A percentile compares a stretch with the other conserved stretches of the same genome.
phyloP scores from a whole-genome alignment of 805 yeast genomes.

The Lipomyces chichibuensis region DNA sequence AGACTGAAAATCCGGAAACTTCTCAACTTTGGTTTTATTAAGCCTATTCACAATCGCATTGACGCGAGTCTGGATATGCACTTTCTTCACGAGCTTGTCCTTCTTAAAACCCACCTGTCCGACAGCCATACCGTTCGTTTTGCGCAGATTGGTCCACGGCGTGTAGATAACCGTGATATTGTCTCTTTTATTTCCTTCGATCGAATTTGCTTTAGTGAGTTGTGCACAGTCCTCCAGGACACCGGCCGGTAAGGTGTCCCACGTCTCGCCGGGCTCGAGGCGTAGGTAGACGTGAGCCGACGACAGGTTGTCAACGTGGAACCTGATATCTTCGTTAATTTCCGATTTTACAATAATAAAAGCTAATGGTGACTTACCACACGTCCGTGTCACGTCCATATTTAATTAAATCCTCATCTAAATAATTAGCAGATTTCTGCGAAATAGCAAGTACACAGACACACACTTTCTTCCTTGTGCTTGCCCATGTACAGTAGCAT shows the following conservation, averaged over 20 bases:
- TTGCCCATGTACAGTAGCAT: conserved; percentile 65
- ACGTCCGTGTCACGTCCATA: conserved; percentile 66
- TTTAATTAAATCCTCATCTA: conserved; percentile 59
- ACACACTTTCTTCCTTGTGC: conserved; percentile 66
- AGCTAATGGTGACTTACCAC: conserved; percentile 50
- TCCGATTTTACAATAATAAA: conserved; percentile 8
- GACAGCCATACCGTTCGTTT: conserved; percentile 70
- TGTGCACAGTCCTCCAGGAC: conserved; percentile 65
- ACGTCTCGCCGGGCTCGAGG: conserved; percentile 51
- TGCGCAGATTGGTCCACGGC: conserved; percentile 69
- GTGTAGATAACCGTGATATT: conserved; percentile 71
- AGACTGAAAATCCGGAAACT: conserved; percentile 52
- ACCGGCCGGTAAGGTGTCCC: conserved; percentile 56
- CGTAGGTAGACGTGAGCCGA: conserved; percentile 78
- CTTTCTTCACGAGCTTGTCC: conserved; percentile 54
- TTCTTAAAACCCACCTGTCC: conserved; percentile 79
- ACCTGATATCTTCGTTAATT: conserved; percentile 41
- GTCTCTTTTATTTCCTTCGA: conserved; percentile 70
- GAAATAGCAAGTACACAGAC: no score
- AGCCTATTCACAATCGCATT: conserved; percentile 63
- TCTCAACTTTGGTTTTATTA: conserved; percentile 65
- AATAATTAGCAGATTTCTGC: not conserved
- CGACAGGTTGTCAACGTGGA: conserved; percentile 75
- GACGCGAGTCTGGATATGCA: conserved; percentile 59
- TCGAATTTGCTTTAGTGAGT: conserved; percentile 74